These are phyloP conservation scores for Novymonas esmeraldas DNA, from an alignment of 208 protist species.

Conservation along the genomic window DNA sequence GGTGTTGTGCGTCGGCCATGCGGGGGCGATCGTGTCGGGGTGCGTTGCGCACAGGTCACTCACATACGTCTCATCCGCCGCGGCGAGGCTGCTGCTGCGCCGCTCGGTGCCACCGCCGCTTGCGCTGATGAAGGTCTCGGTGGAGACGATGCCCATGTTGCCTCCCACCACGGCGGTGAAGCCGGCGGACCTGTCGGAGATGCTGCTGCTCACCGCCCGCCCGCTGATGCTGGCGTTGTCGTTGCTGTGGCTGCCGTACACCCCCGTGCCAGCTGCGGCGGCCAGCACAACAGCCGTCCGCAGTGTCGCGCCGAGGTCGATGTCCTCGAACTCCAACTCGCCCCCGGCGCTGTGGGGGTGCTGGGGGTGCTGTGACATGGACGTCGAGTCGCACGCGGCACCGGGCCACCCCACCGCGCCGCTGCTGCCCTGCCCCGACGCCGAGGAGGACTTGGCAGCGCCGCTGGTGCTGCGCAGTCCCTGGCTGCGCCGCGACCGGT, in stretches of 20 bases:
- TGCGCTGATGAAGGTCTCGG: neutral
- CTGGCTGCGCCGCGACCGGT: neutral
- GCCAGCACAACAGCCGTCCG: conserved; percentile 28
- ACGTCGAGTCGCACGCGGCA: neutral
- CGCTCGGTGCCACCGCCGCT: neutral
- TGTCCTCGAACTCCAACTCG: conserved; percentile 11
- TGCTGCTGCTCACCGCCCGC: conserved; percentile 13
- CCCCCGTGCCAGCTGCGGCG: conserved; percentile 12
- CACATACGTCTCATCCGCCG: neutral
- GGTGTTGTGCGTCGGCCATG: neutral
- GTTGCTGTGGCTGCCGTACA: neutral
- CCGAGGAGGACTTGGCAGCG: neutral
- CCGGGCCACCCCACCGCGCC: neutral
- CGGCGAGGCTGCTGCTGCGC: neutral
- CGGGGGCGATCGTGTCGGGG: neutral
- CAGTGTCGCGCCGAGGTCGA: conserved; percentile 28
- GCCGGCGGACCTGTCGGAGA: neutral
- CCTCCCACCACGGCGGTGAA: neutral
- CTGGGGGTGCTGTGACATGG: neutral
- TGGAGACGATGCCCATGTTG: neutral
- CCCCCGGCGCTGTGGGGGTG: neutral
- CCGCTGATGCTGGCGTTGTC: neutral
- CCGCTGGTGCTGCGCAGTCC: neutral
- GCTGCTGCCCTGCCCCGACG: neutral
- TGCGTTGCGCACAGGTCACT: neutral